Evolutionary conservation across 208 protist species (phyloP).

Genomic region (Crithidia mellificae): DNA sequence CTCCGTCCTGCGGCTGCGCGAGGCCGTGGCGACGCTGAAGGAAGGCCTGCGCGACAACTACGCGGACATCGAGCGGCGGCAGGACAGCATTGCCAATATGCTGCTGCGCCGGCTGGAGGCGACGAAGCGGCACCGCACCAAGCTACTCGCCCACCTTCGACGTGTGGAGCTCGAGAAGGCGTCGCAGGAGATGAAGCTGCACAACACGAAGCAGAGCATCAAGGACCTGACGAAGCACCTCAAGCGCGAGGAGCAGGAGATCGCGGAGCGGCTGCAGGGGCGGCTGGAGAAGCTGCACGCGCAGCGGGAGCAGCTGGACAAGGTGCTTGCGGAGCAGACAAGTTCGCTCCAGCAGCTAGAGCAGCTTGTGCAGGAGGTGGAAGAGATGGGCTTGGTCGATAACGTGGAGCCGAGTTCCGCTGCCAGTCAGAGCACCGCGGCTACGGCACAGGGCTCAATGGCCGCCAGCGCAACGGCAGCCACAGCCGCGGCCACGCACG

Average conservation of each 20-base stretch:
- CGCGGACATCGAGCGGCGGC: slow-evolving; percentile 56
- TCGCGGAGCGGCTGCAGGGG: slow-evolving; percentile 40
- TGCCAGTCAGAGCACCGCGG: background rate
- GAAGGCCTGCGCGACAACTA: slow-evolving; percentile 61
- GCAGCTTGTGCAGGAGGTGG: slow-evolving; percentile 61
- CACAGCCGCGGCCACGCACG: no score
- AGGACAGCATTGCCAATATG: slow-evolving; percentile 74
- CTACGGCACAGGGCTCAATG: background rate
- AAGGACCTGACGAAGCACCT: slow-evolving; percentile 48
- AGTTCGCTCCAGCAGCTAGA: slow-evolving; percentile 71
- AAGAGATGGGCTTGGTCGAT: slow-evolving; percentile 37
- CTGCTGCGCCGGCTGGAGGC: slow-evolving; percentile 65
- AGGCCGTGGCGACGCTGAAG: slow-evolving; percentile 45
- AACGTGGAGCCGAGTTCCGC: background rate
- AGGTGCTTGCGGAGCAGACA: slow-evolving; percentile 51
- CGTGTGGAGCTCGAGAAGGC: slow-evolving; percentile 46
- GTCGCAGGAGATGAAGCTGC: slow-evolving; percentile 51
- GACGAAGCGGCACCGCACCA: slow-evolving; percentile 46
- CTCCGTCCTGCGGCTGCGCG: slow-evolving; percentile 46
- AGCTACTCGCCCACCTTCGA: slow-evolving; percentile 47
- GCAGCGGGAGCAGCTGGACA: slow-evolving; percentile 62
- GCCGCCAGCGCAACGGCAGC: no score
- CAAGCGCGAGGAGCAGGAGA: slow-evolving; percentile 65
- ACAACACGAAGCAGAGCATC: slow-evolving; percentile 46
- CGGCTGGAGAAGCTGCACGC: slow-evolving; percentile 54